Base-by-base conservation (phyloP, 148 eudicot genomes). In the Rhododendron vialii region DNA sequence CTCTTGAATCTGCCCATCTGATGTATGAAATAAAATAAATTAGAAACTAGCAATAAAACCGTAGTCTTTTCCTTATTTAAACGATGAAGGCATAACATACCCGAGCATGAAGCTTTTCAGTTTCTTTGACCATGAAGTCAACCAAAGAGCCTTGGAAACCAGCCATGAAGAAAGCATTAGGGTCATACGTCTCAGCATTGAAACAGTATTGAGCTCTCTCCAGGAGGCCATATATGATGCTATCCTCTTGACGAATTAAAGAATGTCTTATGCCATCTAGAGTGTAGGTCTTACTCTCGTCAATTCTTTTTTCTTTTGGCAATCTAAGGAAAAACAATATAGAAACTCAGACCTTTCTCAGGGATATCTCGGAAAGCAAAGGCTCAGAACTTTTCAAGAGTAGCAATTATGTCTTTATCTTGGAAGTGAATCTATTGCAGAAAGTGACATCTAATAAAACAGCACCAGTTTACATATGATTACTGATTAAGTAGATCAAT, bases 131-230 rank as follows among this genome's bases (percentile, higher is more conserved):
- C 87, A 97, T 95, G 82, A 85, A 95, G 87, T 93, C 96, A 76
- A 95, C 91, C 87, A 95, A 92, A 82, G 99, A 95, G 8, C 96
- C 96, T 48, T 87, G 80, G 82, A 93, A 95, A 4, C 95, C 98
- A 82, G 94, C 92, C 90, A 93, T 85, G 61, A 89, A 89, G 80
- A 96, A 94, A 76, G 94, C 93, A 86, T 93, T 88, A 53, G 96
- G 95, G 81, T 97, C 92, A 87, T 97, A 95, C 26, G 98, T 89
- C 74, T 92, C 95, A 5, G 89, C 88, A 88, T 97, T 97, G 91
- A 85, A 95, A 88, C 98, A 92, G 86, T 92, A 97, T 71, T 95
- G 98, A 81, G 99, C 93, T 89, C 99, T 94, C 91, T 97, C 99
- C 82, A 97, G 89, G 35, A 97, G 96, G 85, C 95, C 84, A 85